A percentile compares a stretch with the other conserved stretches of the same genome.
Evolutionary conservation across 2,329 filamentous ascomycete species (phyloP).

Genomic region (Epichloe baconii): DNA sequence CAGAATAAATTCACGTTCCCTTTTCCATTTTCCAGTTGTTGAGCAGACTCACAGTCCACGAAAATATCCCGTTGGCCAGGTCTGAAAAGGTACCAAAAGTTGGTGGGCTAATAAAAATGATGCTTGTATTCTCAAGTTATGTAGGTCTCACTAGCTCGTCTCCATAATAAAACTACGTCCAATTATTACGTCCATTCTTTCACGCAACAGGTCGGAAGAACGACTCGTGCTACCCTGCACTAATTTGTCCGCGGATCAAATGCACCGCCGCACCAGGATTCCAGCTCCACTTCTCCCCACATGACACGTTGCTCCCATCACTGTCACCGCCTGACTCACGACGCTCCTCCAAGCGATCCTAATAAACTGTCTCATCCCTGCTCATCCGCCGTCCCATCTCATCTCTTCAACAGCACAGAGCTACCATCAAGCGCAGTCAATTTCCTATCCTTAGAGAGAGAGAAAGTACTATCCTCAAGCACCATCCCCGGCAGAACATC

Average conservation of each 20-base stretch:
- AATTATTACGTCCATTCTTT: too few species aligned
- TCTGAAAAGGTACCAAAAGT: too few species aligned
- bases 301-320: neutral
- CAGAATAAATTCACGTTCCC: too few species aligned
- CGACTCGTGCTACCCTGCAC: too few species aligned
- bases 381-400: neutral
- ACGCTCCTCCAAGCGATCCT: neutral
- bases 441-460: neutral
- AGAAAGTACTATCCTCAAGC: neutral
- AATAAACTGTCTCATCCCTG: neutral
- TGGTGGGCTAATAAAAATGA: too few species aligned
- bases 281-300: neutral
- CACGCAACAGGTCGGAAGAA: too few species aligned
- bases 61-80: too few species aligned
- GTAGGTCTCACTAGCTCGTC: too few species aligned
- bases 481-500: neutral
- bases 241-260: neutral
- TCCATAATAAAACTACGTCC: too few species aligned
- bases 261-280: slow-evolving; percentile 1
- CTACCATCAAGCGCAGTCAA: neutral
- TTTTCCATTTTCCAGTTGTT: too few species aligned
- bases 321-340: neutral
- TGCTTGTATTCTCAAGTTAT: too few species aligned
- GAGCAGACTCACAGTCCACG: too few species aligned
- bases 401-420: neutral